Evolutionary conservation across 192 early-diverging fungal species (phyloP).

Genomic region (Jimgerdemannia flammicorona): DNA sequence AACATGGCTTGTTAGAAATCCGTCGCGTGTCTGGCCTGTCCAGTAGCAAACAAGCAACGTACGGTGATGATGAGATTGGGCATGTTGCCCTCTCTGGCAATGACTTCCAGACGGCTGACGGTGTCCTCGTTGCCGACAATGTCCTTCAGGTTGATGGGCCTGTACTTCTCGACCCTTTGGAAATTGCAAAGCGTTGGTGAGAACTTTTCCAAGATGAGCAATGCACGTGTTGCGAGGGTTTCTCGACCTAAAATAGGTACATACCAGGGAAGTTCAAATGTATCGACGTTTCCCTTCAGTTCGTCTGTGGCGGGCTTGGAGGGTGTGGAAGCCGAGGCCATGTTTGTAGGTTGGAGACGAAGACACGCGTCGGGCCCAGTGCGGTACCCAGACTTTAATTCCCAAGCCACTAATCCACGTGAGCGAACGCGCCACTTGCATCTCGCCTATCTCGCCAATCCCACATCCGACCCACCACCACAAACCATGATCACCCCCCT

Average conservation of each 20-base stretch:
- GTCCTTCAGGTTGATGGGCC: slow-evolving; percentile 79
- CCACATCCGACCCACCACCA: too few relatives aligned
- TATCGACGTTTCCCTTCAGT: slow-evolving; percentile 46
- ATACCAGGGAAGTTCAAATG: slow-evolving; percentile 52
- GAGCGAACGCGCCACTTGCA: too few relatives aligned
- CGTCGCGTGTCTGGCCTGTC: too few relatives aligned
- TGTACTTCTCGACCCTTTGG: slow-evolving; percentile 92
- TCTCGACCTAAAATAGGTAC: too few relatives aligned
- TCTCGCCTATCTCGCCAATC: too few relatives aligned
- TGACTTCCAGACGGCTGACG: slow-evolving; percentile 76
- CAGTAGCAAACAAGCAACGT: slow-evolving; percentile 16
- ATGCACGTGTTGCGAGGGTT: background rate
- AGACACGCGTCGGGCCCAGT: slow-evolving; percentile 6
- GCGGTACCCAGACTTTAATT: too few relatives aligned
- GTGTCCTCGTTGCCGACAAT: slow-evolving; percentile 96
- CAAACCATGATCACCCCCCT: too few relatives aligned
- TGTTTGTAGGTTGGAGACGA: too few relatives aligned
- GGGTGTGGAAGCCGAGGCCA: background rate
- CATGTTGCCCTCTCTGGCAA: slow-evolving; percentile 91
- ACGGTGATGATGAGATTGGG: slow-evolving; percentile 92
- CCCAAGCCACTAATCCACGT: too few relatives aligned
- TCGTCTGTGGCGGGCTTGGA: slow-evolving; percentile 24
- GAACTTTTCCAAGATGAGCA: background rate
- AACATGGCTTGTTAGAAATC: background rate
- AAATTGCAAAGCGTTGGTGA: background rate